Conservation (phyloP, 768 basidiomycete species). For the Rhizopogon salebrosus region DNA sequence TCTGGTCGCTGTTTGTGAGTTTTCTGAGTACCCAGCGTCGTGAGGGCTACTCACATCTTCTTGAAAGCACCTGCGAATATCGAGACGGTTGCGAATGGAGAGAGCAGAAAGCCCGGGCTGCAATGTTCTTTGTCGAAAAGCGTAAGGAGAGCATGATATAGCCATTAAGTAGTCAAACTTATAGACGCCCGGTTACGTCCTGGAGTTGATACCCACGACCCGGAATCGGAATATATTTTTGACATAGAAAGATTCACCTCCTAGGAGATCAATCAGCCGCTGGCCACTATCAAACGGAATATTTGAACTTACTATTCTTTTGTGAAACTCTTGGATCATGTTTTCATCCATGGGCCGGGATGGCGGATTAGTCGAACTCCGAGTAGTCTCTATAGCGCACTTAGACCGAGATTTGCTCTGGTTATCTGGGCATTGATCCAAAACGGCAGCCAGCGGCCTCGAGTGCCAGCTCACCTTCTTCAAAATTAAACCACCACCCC, state of each 20-base stretch:
- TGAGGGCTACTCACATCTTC: background rate
- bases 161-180: background rate
- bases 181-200: background rate
- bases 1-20: constrained; percentile 65
- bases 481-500: background rate
- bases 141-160: background rate
- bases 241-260: too few relatives aligned
- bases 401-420: background rate
- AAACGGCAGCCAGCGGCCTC: too few relatives aligned
- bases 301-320: too few relatives aligned
- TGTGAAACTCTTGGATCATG: too few relatives aligned
- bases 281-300: too few relatives aligned
- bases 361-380: too few relatives aligned
- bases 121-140: background rate
- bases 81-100: constrained; percentile 77
- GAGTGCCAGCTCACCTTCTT: too few relatives aligned
- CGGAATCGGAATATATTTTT: background rate
- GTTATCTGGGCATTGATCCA: too few relatives aligned
- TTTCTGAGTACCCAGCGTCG: background rate
- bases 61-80: constrained; percentile 66
- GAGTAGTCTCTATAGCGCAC: too few relatives aligned
- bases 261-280: too few relatives aligned
- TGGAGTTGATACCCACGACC: background rate
- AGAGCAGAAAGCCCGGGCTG: constrained; percentile 40
- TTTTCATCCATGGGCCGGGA: too few relatives aligned